Base-by-base conservation (phyloP, 2,329 filamentous ascomycete genomes). In the Pleurostoma richardsiae region DNA sequence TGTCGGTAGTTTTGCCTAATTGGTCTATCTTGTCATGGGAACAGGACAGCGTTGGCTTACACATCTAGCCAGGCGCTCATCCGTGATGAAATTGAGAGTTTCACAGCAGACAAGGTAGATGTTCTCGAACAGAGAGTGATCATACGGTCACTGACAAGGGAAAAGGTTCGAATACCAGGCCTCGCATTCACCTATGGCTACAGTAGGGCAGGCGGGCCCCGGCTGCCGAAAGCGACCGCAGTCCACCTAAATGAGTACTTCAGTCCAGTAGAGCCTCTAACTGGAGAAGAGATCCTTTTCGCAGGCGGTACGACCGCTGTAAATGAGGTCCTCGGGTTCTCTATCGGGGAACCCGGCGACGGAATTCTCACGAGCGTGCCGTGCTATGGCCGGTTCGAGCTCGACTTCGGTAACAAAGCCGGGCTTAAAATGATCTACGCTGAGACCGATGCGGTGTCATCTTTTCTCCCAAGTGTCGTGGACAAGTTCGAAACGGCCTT, bases 301-400 rank as follows among this genome's bases (percentile, higher is more conserved):
- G 62, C 63, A 3, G 60, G 59, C 29, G 61, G 64, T 3, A 63
- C 64, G n/a, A 69, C 67, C 4, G 57, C 66, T 28, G 62, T 70
- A 46, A 66, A 72, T 29, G 66, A 68, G 29, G 57, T 69, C 29
- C 60, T 71, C 4, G 64, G 65, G 1, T 72, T 66, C 63, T 60
- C 59, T 4, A 49, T 72, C 8, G 63, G 63, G 0, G 59, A 72
- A 33, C 57, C 63, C 0, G 61, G 65, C 4, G 67, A 72, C 3
- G 67, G 60, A 1, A 59, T 73, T n/a, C 51, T 73, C 8, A 56
- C 65, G 2, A 67, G 65, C 30, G 56, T 64, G 1, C 70, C 70
- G 2, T 60, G 68, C 5, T 79, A 78, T 44, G 73, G 74, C 4
- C 69, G 70, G 3, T 77, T 79, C 47, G 66, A 74, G 36, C 60